Evolutionary conservation across 1,284 basidiomycete genomes (phyloP).

Genomic region (Xerocomus amazonicus): DNA sequence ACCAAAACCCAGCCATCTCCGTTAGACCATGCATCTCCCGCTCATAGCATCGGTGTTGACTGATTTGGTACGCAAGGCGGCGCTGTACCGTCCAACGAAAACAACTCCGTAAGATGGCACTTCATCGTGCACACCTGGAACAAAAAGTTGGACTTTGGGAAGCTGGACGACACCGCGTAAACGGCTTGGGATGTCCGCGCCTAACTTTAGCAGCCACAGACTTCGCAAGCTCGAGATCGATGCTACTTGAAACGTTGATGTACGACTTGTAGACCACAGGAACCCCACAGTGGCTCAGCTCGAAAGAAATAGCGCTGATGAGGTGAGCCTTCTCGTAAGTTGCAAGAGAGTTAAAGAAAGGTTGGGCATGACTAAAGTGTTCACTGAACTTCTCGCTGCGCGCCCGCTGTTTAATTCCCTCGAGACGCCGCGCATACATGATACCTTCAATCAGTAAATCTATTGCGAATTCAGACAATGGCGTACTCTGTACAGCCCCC

Average conservation of each 20-base stretch:
- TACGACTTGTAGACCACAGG: constrained; percentile 64
- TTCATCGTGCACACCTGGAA: too few species aligned
- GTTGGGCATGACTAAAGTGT: constrained; percentile 65
- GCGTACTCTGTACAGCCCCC: constrained; percentile 63
- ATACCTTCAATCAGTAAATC: background rate
- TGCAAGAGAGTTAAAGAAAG: constrained; percentile 87
- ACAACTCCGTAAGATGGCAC: constrained; percentile 59
- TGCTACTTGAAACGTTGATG: constrained; percentile 61
- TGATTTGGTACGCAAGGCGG: too few species aligned
- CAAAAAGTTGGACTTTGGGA: constrained; percentile 42
- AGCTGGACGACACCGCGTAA: constrained; percentile 46
- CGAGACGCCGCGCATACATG: constrained; percentile 48
- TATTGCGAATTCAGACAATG: background rate
- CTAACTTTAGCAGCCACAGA: constrained; percentile 65
- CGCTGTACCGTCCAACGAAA: constrained; percentile 49
- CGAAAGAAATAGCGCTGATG: constrained; percentile 66
- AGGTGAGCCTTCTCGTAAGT: constrained; percentile 73
- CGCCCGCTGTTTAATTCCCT: constrained; percentile 65
- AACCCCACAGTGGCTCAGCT: constrained; percentile 77
- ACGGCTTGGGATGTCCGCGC: constrained; percentile 54
- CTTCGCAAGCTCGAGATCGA: constrained; percentile 68
- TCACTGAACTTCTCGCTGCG: constrained; percentile 72
- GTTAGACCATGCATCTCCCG: too few species aligned
- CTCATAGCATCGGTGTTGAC: too few species aligned
- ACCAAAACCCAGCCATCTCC: too few species aligned